Percentiles rank a stretch among this genome's conserved stretches.
Conservation (phyloP, 106 monocot species). For the Apostasia ramifera region DNA sequence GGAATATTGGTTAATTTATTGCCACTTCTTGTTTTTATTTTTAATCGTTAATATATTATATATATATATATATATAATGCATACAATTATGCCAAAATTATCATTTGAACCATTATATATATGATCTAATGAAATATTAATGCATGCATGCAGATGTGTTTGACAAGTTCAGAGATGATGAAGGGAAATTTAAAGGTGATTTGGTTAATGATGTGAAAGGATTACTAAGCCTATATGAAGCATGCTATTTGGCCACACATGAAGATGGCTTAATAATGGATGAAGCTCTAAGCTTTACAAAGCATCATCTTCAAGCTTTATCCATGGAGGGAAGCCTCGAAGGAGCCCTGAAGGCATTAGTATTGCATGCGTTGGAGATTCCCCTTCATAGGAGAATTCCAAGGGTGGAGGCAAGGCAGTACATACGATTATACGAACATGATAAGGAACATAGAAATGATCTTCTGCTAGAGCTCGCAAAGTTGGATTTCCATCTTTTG, state of each 20-base stretch:
- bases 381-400: not conserved
- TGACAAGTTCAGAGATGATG: constrained; percentile 2
- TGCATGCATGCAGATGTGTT: not conserved
- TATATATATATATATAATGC: too few species aligned
- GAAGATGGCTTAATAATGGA: constrained; percentile 5
- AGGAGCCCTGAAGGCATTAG: not conserved
- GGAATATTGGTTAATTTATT: too few species aligned
- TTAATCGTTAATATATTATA: too few species aligned
- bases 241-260: not conserved
- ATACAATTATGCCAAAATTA: too few species aligned
- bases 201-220: constrained; percentile 1
- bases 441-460: constrained; percentile 1
- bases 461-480: constrained; percentile 9
- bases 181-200: not conserved
- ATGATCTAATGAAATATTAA: too few species aligned
- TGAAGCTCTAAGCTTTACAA: constrained; percentile 8
- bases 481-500: constrained; percentile 7
- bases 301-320: not conserved
- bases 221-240: constrained; percentile 11
- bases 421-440: not conserved
- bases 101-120: too few species aligned
- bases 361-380: constrained; percentile 1
- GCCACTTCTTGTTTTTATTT: too few species aligned
- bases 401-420: constrained; percentile 6
- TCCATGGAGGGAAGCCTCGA: not conserved